Percentiles rank a stretch among this genome's conserved stretches.
Evolutionary conservation across 257 asterid species (phyloP).

Genomic region (Penstemon eatonii): DNA sequence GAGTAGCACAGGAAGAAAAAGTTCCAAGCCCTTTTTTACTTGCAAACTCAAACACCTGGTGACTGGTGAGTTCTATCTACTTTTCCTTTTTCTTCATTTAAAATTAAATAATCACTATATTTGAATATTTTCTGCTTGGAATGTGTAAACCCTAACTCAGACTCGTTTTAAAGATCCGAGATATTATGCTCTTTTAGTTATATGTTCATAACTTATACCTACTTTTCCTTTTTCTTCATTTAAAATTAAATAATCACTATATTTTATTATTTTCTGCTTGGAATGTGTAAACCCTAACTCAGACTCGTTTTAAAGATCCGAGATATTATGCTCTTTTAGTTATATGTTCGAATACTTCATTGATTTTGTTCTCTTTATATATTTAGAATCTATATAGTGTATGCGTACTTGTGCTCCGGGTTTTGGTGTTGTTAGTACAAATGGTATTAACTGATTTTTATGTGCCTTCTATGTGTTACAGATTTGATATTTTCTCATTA

Average conservation of each 20-base stretch:
- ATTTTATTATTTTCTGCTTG: background rate
- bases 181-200: background rate
- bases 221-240: background rate
- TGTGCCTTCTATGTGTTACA: too few relatives aligned
- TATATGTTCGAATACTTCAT: background rate
- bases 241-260: background rate
- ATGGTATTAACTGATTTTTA: background rate
- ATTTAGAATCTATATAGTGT: background rate
- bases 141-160: slow-evolving; percentile 35
- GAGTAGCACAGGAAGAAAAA: slow-evolving; percentile 19
- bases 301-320: background rate
- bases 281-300: slow-evolving; percentile 40
- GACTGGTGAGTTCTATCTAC: slow-evolving; percentile 36
- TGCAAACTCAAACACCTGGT: background rate
- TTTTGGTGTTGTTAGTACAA: background rate
- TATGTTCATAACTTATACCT: background rate
- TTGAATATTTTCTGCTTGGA: background rate
- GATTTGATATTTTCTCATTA: background rate
- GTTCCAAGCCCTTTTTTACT: slow-evolving; percentile 27
- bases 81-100: background rate
- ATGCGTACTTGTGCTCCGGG: background rate
- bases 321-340: background rate
- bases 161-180: slow-evolving; percentile 22
- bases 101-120: background rate
- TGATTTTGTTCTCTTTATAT: background rate